Evolutionary conservation across 345 rosid species (phyloP), one percentile per base, ranked within the genome.

Genomic region (Mangifera indica): DNA sequence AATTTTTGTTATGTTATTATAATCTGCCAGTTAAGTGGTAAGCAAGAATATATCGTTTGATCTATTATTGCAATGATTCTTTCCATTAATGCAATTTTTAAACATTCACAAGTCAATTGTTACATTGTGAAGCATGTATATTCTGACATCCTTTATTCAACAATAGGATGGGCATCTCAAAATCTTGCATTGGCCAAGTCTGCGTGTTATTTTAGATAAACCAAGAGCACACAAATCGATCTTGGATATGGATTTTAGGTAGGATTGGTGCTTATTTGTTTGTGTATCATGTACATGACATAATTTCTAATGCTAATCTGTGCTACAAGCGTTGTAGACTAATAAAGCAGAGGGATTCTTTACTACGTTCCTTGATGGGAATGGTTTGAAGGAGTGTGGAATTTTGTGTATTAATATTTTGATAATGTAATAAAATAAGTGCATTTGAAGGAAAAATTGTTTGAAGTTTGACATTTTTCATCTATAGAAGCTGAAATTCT

Each of bases 231-330:
- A 92, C 82, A 92, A 90, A 79, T 92, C 98, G 60, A 65, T 88
- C 73, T 65, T 82, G 61, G 99, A 92, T 77, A 85, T 94, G 90
- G 99, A 92, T 78, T 88, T 91, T 63, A 91, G 98, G 98, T 91
- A 73, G 68, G 63, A 40, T 57, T 64, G 2, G 3, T 46, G 14
- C 59, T 59, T 52, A 66, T 71, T 52, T 46, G 57, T 59, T 8
- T 70, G 34, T 24, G 17, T 49, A 40, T 34, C 34, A 57, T 37
- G 44, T 20, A 15, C 55, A 52, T 67, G 48, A 22, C 32, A 20
- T 22, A 0, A 25, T 24, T 37, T 48, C 10, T 13, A 48, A 11
- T 2, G 8, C 25, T 32, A 26, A 12, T 63, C 12, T 25, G 25
- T 52, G 18, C 1, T 67, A 11, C 51, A 21, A 67, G 44, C n/a